Conservation (phyloP, 257 asterid species). For the Ilex aquifolium region DNA sequence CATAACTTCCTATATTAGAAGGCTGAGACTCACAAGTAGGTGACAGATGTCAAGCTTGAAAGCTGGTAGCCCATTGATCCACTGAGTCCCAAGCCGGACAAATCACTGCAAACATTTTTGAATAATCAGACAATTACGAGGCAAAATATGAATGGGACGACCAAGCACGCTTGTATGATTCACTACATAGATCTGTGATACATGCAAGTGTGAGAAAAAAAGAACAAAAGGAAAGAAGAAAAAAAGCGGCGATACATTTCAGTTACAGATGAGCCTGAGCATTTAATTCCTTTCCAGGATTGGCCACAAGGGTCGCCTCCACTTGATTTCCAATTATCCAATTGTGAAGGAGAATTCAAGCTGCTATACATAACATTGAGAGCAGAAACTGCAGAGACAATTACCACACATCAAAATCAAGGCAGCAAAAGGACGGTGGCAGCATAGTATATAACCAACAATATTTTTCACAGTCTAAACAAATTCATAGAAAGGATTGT, state of each 20-base stretch:
- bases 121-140: too few species aligned
- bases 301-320: constrained; percentile 54
- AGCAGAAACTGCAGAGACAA: constrained; percentile 30
- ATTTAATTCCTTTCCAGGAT: constrained; percentile 44
- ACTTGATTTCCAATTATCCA: constrained; percentile 31
- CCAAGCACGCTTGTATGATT: too few species aligned
- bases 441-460: too few species aligned
- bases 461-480: too few species aligned
- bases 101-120: constrained; percentile 22
- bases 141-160: too few species aligned
- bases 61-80: constrained; percentile 51
- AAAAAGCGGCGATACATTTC: constrained; percentile 23
- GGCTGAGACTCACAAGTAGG: constrained; percentile 44
- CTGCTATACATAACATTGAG: constrained; percentile 41
- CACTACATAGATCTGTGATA: not conserved
- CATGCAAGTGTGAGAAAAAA: not conserved
- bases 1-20: constrained; percentile 3
- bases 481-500: too few species aligned
- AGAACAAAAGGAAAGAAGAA: not conserved
- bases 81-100: constrained; percentile 38
- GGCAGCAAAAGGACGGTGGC: too few species aligned
- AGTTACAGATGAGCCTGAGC: constrained; percentile 38
- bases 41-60: constrained; percentile 34
- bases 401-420: not conserved
- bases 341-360: constrained; percentile 32